These are phyloP conservation scores for Picochlorum costavermella DNA, from an alignment of 139 green algal genomes.

Conservation along the genomic window DNA sequence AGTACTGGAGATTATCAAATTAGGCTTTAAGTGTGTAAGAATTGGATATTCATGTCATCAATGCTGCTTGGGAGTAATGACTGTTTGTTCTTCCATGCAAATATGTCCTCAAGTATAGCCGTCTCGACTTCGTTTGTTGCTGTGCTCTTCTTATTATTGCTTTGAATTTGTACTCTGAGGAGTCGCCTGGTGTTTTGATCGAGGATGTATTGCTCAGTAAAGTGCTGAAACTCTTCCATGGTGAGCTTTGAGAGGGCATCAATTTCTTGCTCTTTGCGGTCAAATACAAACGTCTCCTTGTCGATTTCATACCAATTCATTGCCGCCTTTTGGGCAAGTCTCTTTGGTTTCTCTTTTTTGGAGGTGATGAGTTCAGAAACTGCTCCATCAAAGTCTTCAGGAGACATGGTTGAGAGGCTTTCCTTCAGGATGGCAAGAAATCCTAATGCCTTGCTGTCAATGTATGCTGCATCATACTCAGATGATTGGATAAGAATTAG, in stretches of 20 bases:
- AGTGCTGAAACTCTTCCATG: slow-evolving; percentile 43
- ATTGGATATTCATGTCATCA: slow-evolving; percentile 1
- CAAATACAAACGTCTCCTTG: slow-evolving; percentile 32
- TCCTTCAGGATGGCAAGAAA: slow-evolving; percentile 50
- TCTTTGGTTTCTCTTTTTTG: slow-evolving; percentile 77
- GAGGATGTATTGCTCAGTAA: slow-evolving; percentile 36
- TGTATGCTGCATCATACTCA: slow-evolving; percentile 37
- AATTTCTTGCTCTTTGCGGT: slow-evolving; percentile 47
- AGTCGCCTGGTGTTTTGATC: slow-evolving; percentile 19
- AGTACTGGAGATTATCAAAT: slow-evolving; percentile 66
- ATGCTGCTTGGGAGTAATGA: slow-evolving; percentile 26
- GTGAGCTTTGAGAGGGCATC: slow-evolving; percentile 42
- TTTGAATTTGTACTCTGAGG: slow-evolving; percentile 31
- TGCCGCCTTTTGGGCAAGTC: slow-evolving; percentile 34
- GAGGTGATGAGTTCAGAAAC: slow-evolving; percentile 66
- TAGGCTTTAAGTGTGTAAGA: slow-evolving; percentile 7
- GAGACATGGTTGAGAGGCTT: slow-evolving; percentile 16
- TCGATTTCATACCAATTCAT: slow-evolving; percentile 52
- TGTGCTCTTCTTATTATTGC: background rate
- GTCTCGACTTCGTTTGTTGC: background rate
- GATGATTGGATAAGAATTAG: slow-evolving; percentile 60
- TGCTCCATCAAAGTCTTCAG: slow-evolving; percentile 24
- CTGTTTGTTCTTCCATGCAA: slow-evolving; percentile 45
- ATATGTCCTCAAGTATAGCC: slow-evolving; percentile 31
- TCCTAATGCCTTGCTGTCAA: slow-evolving; percentile 47